Conservation (phyloP, 1,284 basidiomycete species). For the Chalciporus piperatoides region DNA sequence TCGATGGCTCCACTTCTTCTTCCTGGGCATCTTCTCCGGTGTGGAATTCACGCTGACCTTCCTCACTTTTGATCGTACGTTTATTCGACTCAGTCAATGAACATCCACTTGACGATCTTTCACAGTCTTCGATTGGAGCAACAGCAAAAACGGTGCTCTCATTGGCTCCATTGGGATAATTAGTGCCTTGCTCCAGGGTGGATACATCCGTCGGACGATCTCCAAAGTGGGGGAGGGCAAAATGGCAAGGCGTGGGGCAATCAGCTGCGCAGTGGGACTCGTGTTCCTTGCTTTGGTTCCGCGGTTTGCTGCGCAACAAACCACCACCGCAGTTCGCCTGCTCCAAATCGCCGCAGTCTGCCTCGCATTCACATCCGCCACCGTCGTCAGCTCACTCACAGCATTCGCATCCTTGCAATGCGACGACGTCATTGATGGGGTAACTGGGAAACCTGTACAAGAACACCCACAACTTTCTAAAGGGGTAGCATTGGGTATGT, state of each 20-base stretch:
- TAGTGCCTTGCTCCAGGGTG: constrained; percentile 84
- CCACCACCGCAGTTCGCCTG: constrained; percentile 49
- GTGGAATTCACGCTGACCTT: constrained; percentile 92
- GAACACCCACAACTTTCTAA: constrained; percentile 70
- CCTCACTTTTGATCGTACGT: constrained; percentile 80
- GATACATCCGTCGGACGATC: constrained; percentile 79
- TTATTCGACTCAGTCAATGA: background rate
- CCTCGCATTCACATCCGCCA: constrained; percentile 87
- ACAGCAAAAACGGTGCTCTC: constrained; percentile 83
- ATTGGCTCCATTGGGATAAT: constrained; percentile 87
- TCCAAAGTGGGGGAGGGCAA: constrained; percentile 68
- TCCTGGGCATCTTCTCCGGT: constrained; percentile 85
- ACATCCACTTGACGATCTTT: background rate
- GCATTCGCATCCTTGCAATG: constrained; percentile 84
- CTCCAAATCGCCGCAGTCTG: constrained; percentile 75
- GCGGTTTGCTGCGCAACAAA: constrained; percentile 42
- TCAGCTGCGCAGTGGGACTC: constrained; percentile 67
- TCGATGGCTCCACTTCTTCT: constrained; percentile 72
- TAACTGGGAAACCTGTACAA: constrained; percentile 51
- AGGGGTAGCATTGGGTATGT: constrained; percentile 80
- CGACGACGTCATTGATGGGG: constrained; percentile 61
- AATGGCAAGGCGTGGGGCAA: constrained; percentile 76
- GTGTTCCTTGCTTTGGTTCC: constrained; percentile 69
- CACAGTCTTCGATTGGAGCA: constrained; percentile 82
- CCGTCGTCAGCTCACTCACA: constrained; percentile 87